phyloP scores from a whole-genome alignment of 768 basidiomycete genomes.

The Clitopilus passeckerianus region DNA sequence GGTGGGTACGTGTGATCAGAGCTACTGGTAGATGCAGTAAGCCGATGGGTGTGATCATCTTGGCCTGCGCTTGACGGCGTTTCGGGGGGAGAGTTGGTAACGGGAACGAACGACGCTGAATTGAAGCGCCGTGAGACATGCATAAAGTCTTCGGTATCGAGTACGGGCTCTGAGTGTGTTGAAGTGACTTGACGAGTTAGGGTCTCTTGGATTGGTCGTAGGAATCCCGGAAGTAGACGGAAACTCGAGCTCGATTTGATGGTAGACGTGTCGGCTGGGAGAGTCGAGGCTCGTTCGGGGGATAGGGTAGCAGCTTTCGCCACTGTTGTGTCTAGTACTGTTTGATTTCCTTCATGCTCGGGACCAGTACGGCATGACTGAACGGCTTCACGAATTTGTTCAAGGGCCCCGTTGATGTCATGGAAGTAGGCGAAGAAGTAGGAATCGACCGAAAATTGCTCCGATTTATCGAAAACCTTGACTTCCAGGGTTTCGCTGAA shows the following conservation, averaged over 20 bases:
- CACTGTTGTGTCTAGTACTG: conserved; percentile 58
- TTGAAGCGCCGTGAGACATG: conserved; percentile 57
- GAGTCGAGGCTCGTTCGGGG: conserved; percentile 35
- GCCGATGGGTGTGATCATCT: conserved; percentile 7
- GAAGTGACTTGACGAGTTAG: conserved; percentile 20
- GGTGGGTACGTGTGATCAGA: conserved; percentile 78
- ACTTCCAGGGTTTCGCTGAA: conserved; percentile 96
- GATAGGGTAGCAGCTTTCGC: conserved; percentile 28
- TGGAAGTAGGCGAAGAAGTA: conserved; percentile 97
- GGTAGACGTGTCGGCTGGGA: conserved; percentile 25
- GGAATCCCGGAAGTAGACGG: conserved; percentile 50
- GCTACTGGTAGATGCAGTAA: background rate
- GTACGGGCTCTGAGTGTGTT: conserved; percentile 23
- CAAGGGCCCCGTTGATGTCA: conserved; percentile 69
- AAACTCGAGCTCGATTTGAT: conserved; percentile 44
- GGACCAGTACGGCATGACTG: conserved; percentile 43
- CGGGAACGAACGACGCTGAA: conserved; percentile 55
- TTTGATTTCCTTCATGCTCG: conserved; percentile 26
- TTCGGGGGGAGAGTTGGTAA: conserved; percentile 38
- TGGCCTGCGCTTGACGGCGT: conserved; percentile 2
- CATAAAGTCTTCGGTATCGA: conserved; percentile 60
- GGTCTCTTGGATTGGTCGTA: conserved; percentile 64
- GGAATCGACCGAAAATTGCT: conserved; percentile 75
- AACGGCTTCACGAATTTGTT: conserved; percentile 77
- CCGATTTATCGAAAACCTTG: conserved; percentile 82